Evolutionary conservation across 805 yeast species (phyloP), one percentile per base, ranked within the genome.

Genomic region (Cyberlindnera saturnus): DNA sequence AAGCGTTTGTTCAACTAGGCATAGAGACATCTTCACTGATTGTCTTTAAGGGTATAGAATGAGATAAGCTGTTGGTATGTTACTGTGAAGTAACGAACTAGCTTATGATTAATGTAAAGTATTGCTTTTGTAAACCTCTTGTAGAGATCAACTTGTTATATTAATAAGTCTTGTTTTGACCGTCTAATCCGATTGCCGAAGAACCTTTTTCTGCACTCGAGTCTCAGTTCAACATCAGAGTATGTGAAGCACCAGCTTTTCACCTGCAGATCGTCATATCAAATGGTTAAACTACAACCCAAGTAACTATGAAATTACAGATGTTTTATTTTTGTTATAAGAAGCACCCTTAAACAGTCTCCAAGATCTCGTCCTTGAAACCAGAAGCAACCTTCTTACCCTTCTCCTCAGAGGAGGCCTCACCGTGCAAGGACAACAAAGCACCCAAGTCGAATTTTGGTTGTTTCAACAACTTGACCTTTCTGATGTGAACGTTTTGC

Each of bases 361-460:
- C 98, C 74, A 91, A 88, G 70, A 91, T 88, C 72, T 87, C 96
- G 74, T 93, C 98, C 81, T 91, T 90, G 95, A 89, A 91, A 73
- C 95, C 96, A 61, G 82, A 70, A 38, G 41, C 41, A 66, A 91
- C 91, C 75, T 90, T 90, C 86, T 91, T 90, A 76, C 96, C 97
- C 71, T 95, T 88, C 74, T 93, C 96, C 72, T 90, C 96, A 69
- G 82, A 77, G 58, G 89, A 69, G 60, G 82, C 75, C 80, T 91
- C 98, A 76, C 98, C 98, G 81, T 91, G 98, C 69, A 91, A 86
- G 67, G 97, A 83, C 72, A 91, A 77, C 70, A 91, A 82, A 67
- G 95, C 75, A 75, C 96, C 96, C 68, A 91, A 83, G 74, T 91
- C 98, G 81, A 90, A 88, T 80, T 90, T 91, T 72, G 98, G 98